Conservation (phyloP, 2,329 filamentous ascomycete species). For the Orbilia javanica region DNA sequence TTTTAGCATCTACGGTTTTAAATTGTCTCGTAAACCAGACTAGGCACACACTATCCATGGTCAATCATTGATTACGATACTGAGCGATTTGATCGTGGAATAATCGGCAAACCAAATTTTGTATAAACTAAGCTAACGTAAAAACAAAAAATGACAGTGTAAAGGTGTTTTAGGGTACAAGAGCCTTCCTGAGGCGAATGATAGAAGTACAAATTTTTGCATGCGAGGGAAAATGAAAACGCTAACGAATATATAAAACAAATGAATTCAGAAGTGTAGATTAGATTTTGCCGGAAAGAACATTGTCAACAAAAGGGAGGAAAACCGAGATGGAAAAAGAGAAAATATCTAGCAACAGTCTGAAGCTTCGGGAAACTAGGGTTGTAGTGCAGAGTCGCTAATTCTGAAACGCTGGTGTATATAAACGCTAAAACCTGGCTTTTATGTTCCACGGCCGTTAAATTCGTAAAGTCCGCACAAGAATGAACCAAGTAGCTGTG, state of each 20-base stretch:
- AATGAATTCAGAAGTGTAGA: neutral
- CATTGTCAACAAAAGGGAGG: neutral
- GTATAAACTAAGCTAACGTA: slow-evolving; percentile 4
- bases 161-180: slow-evolving; percentile 7
- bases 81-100: neutral
- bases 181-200: slow-evolving; percentile 8
- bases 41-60: no score
- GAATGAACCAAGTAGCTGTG: neutral
- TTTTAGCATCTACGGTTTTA: no score
- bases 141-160: neutral
- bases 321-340: neutral
- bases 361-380: neutral
- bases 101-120: neutral
- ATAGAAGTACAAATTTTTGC: neutral
- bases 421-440: slow-evolving; percentile 24
- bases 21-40: no score
- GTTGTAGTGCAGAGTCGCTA: neutral
- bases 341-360: no score
- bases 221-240: neutral
- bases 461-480: slow-evolving; percentile 23
- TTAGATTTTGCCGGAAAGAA: neutral
- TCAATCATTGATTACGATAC: neutral
- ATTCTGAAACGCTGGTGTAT: neutral
- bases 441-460: slow-evolving; percentile 45
- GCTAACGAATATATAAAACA: neutral